phyloP scores from a whole-genome alignment of 148 eudicot species.

The Fagopyrum homotropicum region DNA sequence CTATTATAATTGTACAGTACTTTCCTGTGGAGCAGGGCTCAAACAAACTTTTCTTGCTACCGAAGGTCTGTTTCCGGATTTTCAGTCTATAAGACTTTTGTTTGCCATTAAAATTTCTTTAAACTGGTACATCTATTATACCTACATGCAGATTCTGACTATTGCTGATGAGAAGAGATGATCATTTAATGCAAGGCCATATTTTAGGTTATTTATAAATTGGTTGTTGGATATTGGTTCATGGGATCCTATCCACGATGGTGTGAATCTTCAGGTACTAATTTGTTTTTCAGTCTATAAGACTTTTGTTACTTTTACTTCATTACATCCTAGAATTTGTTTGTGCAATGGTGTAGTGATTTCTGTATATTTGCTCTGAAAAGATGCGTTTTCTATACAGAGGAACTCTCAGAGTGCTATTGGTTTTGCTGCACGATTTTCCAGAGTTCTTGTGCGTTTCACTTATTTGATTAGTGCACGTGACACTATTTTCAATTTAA shows the following conservation, averaged over 20 bases:
- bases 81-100: background rate
- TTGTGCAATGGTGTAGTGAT: background rate
- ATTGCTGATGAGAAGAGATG: conserved; percentile 76
- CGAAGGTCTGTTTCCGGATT: conserved; percentile 45
- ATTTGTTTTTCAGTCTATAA: background rate
- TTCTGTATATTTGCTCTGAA: conserved; percentile 7
- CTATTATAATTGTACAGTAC: conserved; percentile 40
- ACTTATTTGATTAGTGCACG: too few relatives aligned
- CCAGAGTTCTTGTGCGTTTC: conserved; percentile 91
- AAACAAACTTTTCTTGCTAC: conserved; percentile 58
- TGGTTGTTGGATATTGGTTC: conserved; percentile 73
- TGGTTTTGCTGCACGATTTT: conserved; percentile 93
- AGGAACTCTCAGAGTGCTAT: conserved; percentile 82
- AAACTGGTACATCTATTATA: background rate
- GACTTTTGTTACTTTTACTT: background rate
- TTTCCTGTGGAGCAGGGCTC: conserved; percentile 76
- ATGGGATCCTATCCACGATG: conserved; percentile 72
- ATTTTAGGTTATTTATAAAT: conserved; percentile 79
- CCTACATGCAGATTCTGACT: conserved; percentile 50
- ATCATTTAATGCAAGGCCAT: conserved; percentile 84
- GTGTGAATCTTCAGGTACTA: conserved; percentile 76
- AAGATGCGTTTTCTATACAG: conserved; percentile 86
- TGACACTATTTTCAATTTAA: conserved; percentile 93
- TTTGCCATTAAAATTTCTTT: background rate
- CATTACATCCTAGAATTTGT: background rate